Base-by-base conservation (phyloP, 495 filamentous ascomycete genomes). In the Penicillium herquei region DNA sequence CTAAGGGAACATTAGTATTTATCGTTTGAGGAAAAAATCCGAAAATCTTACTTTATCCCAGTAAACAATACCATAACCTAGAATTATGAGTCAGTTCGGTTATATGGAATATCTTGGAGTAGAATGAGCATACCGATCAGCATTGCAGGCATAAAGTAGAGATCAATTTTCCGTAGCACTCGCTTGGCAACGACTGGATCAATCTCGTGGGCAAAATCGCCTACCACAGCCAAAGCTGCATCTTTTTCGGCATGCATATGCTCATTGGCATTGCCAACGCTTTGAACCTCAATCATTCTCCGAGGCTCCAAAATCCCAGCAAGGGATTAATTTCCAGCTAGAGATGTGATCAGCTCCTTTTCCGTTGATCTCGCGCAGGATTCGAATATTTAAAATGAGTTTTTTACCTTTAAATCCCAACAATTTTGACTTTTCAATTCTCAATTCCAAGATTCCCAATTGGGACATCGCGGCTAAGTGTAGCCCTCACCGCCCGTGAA, bases 81-180 rank as follows among this genome's bases (percentile, higher is more conserved):
- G n/a, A 4, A 44, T 7, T 33, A 21, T 30, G 39, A 46, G 21
- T 6, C 16, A 35, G 32, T 30, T 39, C 30, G 46, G 16, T 8
- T 32, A 10, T 18, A 2, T 13, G 18, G 5, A 21, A 13, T 16
- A 12, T 49, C 14, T 11, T 8, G n/a, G 10, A 31, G 18, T n/a
- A 13, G 21, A 13, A n/a, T 2, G 6, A 37, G 3, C 61, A 31
- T 71, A 73, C 85, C 87, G 52, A 89, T 72, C 32, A 85, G 70
- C 86, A 90, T 90, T 4, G 81, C 79, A 0, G 88, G 87, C 42
- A 91, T 87, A 35, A 91, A 71, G 56, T 86, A 85, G 51, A 71
- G 58, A 66, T 90, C 87, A 42, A 90, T 89, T 72, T 89, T 90
- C n/a, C 81, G 70, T 49, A 87, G 58, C 14, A 86, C 86, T n/a